Evolutionary conservation across 352 stramenopile species (phyloP).

Genomic region (Globisporangium viniferum): DNA sequence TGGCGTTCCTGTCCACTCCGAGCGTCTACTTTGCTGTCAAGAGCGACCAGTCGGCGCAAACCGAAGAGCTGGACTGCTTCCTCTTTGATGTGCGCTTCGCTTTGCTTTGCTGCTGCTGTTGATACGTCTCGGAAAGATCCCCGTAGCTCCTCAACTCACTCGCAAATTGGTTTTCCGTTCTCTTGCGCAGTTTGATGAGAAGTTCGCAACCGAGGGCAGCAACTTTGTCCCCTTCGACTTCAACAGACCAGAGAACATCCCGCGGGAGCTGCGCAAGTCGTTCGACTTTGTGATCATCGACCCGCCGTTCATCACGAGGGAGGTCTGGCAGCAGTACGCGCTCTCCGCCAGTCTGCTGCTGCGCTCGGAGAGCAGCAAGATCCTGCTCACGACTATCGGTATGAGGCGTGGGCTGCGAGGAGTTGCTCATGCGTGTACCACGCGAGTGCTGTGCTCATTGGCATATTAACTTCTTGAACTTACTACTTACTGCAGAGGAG

Average conservation of each 20-base stretch:
- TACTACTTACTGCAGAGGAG: constrained; percentile 47
- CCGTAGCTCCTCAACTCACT: no score
- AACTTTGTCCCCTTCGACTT: constrained; percentile 91
- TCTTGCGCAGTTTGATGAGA: constrained; percentile 68
- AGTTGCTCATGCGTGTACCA: not conserved
- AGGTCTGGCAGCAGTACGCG: constrained; percentile 92
- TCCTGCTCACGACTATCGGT: constrained; percentile 91
- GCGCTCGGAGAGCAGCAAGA: constrained; percentile 49
- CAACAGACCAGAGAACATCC: constrained; percentile 70
- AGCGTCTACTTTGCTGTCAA: constrained; percentile 92
- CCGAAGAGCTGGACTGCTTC: constrained; percentile 40
- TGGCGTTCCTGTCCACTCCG: constrained; percentile 93
- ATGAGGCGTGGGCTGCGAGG: constrained; percentile 8
- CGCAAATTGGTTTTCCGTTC: no score
- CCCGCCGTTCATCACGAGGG: constrained; percentile 92
- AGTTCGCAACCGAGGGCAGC: constrained; percentile 58
- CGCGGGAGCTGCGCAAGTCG: constrained; percentile 38
- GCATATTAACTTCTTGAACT: no score
- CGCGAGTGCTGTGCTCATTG: no score
- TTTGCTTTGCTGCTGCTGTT: not conserved
- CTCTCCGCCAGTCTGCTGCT: constrained; percentile 60
- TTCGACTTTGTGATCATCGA: constrained; percentile 94
- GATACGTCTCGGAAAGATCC: no score
- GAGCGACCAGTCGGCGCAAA: constrained; percentile 21
- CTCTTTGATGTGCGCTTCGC: constrained; percentile 86